Evolutionary conservation across 176 grass and related monocot genomes (phyloP).

Genomic region (Rhynchospora pubera): DNA sequence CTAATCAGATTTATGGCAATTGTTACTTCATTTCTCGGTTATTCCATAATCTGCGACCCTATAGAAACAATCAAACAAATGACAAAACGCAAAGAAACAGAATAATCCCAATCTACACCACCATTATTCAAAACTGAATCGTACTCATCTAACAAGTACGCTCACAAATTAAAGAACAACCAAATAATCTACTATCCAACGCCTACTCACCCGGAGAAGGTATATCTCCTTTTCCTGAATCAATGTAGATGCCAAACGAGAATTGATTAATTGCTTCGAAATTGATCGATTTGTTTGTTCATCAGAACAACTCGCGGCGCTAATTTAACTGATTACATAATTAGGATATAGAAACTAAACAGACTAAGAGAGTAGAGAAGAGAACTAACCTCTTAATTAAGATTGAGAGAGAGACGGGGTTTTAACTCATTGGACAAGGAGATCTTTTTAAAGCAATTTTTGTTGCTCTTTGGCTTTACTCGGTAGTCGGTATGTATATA

Average conservation of each 20-base stretch:
- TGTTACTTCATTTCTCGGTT: background rate
- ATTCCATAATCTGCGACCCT: background rate
- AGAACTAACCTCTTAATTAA: constrained; percentile 1
- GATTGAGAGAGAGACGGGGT: background rate
- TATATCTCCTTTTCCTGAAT: background rate
- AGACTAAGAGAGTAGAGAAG: background rate
- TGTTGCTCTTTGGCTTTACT: background rate
- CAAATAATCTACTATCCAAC: background rate
- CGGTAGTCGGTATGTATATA: too few species aligned
- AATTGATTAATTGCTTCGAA: background rate
- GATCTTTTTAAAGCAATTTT: background rate
- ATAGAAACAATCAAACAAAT: background rate
- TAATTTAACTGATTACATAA: background rate
- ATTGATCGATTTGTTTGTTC: background rate
- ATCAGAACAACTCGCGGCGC: too few species aligned
- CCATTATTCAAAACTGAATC: background rate
- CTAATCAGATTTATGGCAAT: background rate
- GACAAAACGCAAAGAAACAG: background rate
- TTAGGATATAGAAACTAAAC: background rate
- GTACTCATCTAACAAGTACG: background rate
- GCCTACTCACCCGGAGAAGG: background rate
- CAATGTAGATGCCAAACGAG: background rate
- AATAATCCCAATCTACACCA: background rate
- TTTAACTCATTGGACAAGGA: background rate
- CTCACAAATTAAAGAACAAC: background rate